These are phyloP conservation scores for Candolleomyces eurysporus DNA, from an alignment of 768 basidiomycete genomes.

Conservation along the genomic window DNA sequence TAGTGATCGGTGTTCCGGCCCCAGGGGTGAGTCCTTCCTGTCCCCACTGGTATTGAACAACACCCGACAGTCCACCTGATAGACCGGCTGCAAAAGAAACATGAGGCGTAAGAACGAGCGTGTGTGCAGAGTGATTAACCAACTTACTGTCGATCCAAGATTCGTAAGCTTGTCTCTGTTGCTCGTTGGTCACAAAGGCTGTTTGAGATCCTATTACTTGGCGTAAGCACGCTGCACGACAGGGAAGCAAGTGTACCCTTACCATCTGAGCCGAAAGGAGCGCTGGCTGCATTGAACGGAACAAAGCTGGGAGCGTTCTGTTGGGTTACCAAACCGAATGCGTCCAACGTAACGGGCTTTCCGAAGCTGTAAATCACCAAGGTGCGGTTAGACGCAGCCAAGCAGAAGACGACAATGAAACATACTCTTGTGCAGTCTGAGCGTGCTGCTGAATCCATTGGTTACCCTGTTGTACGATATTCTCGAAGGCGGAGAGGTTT, in stretches of 20 bases:
- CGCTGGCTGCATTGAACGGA: slow-evolving; percentile 55
- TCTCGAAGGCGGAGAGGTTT: slow-evolving; percentile 48
- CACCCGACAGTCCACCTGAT: slow-evolving; percentile 28
- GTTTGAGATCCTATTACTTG: neutral
- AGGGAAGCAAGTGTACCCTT: slow-evolving; percentile 7
- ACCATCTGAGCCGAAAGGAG: slow-evolving; percentile 37
- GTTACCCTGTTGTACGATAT: slow-evolving; percentile 47
- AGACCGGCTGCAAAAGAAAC: too few species aligned
- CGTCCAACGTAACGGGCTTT: slow-evolving; percentile 54
- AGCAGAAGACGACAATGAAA: neutral
- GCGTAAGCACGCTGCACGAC: neutral
- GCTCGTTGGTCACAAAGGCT: slow-evolving; percentile 49
- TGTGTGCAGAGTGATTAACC: neutral
- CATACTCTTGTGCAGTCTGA: slow-evolving; percentile 42
- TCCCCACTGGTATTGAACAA: slow-evolving; percentile 57
- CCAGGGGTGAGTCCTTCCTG: slow-evolving; percentile 47
- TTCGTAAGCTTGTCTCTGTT: slow-evolving; percentile 52
- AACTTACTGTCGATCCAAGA: slow-evolving; percentile 50
- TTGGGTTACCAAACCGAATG: slow-evolving; percentile 64
- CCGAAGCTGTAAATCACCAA: slow-evolving; percentile 37
- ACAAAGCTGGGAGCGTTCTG: slow-evolving; percentile 51
- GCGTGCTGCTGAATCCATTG: slow-evolving; percentile 57
- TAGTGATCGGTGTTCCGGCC: slow-evolving; percentile 44
- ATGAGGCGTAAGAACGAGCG: neutral
- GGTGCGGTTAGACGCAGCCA: neutral